Conservation (phyloP, 2,329 filamentous ascomycete species). For the Penicillium sp. region DNA sequence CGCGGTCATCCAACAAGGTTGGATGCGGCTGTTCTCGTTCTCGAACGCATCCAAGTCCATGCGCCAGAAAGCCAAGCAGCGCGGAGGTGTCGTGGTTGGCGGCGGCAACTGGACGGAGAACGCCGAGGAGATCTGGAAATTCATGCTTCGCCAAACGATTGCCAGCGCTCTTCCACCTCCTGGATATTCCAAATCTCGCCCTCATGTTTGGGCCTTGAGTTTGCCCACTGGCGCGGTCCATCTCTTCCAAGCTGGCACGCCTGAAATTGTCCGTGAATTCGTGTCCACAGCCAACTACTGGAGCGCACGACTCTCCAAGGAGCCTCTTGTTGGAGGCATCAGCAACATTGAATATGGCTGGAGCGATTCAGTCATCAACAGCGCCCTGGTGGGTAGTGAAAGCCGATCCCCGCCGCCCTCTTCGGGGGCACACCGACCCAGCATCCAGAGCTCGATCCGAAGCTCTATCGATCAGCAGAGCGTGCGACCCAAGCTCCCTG, state of each 20-base stretch:
- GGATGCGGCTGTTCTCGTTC: constrained; percentile 92
- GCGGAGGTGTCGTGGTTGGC: constrained; percentile 70
- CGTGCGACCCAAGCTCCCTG: constrained; percentile 68
- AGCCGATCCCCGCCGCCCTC: constrained; percentile 33
- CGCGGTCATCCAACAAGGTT: constrained; percentile 92
- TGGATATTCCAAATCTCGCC: constrained; percentile 85
- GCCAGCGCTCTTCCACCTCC: constrained; percentile 86
- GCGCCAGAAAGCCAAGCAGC: constrained; percentile 58
- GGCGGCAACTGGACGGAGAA: constrained; percentile 99
- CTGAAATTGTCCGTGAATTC: constrained; percentile 92
- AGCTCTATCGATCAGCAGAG: constrained; percentile 66
- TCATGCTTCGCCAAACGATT: constrained; percentile 85
- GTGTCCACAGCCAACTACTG: constrained; percentile 95
- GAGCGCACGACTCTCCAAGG: constrained; percentile 90
- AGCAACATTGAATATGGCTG: constrained; percentile 98
- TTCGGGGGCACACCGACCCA: constrained; percentile 46
- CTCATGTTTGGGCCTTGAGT: constrained; percentile 91
- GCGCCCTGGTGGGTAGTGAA: constrained; percentile 65
- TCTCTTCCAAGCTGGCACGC: constrained; percentile 95
- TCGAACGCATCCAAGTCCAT: constrained; percentile 71
- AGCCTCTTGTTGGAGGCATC: constrained; percentile 86
- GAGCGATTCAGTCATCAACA: constrained; percentile 79
- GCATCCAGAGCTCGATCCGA: constrained; percentile 61
- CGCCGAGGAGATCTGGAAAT: constrained; percentile 82
- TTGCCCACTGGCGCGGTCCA: constrained; percentile 91